phyloP scores from a whole-genome alignment of 2,329 filamentous ascomycete species.

The Erysiphe pulchra region DNA sequence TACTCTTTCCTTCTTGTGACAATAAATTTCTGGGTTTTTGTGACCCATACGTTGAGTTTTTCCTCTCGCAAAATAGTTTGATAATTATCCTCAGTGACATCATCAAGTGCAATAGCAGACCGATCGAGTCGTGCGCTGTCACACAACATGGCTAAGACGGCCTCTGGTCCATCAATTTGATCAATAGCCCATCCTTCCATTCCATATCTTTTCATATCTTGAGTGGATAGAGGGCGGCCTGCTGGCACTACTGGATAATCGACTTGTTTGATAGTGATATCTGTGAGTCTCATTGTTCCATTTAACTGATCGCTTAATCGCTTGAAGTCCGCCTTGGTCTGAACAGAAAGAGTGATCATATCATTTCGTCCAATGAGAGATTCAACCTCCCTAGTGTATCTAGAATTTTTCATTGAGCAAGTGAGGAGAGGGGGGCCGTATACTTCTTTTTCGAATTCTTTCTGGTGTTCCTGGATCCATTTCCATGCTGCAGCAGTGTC shows the following conservation, averaged over 20 bases:
- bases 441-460: slow-evolving; percentile 32
- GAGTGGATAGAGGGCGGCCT: slow-evolving; percentile 25
- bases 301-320: slow-evolving; percentile 42
- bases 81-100: slow-evolving; percentile 42
- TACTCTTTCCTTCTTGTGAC: slow-evolving; percentile 57
- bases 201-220: slow-evolving; percentile 31
- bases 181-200: slow-evolving; percentile 65
- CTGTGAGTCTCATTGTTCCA: slow-evolving; percentile 35
- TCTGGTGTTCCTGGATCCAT: slow-evolving; percentile 53
- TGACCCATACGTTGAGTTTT: slow-evolving; percentile 40
- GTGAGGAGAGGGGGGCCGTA: slow-evolving; percentile 38
- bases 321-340: slow-evolving; percentile 48
- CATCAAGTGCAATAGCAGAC: slow-evolving; percentile 35
- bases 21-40: slow-evolving; percentile 34
- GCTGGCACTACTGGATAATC: slow-evolving; percentile 22
- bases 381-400: slow-evolving; percentile 32
- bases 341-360: slow-evolving; percentile 42
- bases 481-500: slow-evolving; percentile 50
- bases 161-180: slow-evolving; percentile 52
- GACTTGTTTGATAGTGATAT: slow-evolving; percentile 40
- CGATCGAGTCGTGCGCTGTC: slow-evolving; percentile 41
- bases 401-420: slow-evolving; percentile 34
- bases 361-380: slow-evolving; percentile 26
- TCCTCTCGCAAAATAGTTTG: slow-evolving; percentile 31
- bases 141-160: slow-evolving; percentile 75